Evolutionary conservation across 768 basidiomycete species (phyloP).

Genomic region (Porphyrellus cyaneotinctus): DNA sequence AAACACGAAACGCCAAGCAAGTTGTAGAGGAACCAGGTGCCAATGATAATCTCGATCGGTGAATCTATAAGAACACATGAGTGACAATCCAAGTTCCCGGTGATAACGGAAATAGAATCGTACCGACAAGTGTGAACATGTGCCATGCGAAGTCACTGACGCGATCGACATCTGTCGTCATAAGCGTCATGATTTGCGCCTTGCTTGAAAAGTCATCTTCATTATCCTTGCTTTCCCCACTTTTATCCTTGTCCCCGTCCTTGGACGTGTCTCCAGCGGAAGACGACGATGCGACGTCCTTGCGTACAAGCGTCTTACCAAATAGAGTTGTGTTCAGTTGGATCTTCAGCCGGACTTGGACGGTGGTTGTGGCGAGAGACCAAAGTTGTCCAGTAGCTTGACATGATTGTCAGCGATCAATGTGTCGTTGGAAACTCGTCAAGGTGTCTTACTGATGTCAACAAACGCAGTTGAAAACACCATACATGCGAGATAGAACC

Average conservation of each 20-base stretch:
- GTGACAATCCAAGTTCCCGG: background rate
- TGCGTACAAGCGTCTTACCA: constrained; percentile 80
- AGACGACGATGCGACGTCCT: constrained; percentile 73
- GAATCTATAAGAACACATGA: constrained; percentile 45
- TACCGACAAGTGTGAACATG: constrained; percentile 69
- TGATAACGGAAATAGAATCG: constrained; percentile 13
- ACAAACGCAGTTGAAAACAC: constrained; percentile 42
- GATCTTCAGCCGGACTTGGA: constrained; percentile 67
- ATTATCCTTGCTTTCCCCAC: constrained; percentile 17
- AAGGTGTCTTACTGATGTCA: constrained; percentile 38
- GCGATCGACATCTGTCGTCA: constrained; percentile 93
- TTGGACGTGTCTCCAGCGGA: constrained; percentile 25
- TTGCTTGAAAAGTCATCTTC: constrained; percentile 64
- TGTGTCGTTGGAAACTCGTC: background rate
- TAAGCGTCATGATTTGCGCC: constrained; percentile 88
- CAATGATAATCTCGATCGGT: constrained; percentile 74
- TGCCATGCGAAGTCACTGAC: constrained; percentile 84
- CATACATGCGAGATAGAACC: constrained; percentile 59
- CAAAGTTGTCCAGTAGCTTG: constrained; percentile 67
- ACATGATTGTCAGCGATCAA: constrained; percentile 6
- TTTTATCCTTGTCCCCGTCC: constrained; percentile 18
- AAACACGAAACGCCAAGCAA: constrained; percentile 78
- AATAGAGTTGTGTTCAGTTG: constrained; percentile 85
- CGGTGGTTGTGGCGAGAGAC: constrained; percentile 61
- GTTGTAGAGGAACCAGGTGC: constrained; percentile 69